Conservation (phyloP, 805 yeast species). For the Ogataea glucozyma region DNA sequence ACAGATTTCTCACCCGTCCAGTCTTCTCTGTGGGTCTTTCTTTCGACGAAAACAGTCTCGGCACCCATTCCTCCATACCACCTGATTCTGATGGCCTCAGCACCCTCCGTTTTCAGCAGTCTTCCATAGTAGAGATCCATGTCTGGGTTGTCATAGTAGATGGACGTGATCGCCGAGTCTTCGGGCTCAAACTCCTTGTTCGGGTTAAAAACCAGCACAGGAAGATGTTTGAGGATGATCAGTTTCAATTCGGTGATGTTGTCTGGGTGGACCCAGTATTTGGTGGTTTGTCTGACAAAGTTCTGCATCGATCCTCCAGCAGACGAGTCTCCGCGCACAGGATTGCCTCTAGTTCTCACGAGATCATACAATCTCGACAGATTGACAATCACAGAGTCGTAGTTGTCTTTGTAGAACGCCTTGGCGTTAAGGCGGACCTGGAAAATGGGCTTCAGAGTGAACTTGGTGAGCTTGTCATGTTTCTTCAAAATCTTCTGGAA, state of each 20-base stretch:
- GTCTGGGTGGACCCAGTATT: constrained; percentile 99
- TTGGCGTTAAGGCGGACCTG: constrained; percentile 90
- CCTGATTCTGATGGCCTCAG: constrained; percentile 95
- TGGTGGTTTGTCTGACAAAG: constrained; percentile 97
- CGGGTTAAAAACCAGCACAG: constrained; percentile 94
- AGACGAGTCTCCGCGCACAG: constrained; percentile 89
- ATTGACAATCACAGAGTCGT: constrained; percentile 85
- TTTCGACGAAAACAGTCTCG: constrained; percentile 90
- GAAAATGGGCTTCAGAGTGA: constrained; percentile 85
- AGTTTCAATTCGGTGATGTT: constrained; percentile 95
- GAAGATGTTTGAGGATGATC: constrained; percentile 89
- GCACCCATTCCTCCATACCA: constrained; percentile 99
- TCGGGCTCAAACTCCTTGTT: constrained; percentile 94
- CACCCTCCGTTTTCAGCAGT: constrained; percentile 95
- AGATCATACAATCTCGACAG: constrained; percentile 86
- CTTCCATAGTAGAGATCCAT: constrained; percentile 94
- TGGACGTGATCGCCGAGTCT: constrained; percentile 95
- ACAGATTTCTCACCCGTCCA: constrained; percentile 99
- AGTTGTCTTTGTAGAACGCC: constrained; percentile 94
- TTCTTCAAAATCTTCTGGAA: constrained; percentile 95
- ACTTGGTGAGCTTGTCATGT: constrained; percentile 87
- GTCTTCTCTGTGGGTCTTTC: constrained; percentile 98
- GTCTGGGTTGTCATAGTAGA: constrained; percentile 87
- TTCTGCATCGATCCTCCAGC: constrained; percentile 99
- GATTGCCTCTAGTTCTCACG: constrained; percentile 94